These are phyloP conservation scores for Amphibolis antarctica DNA, from an alignment of 106 monocot species.

Conservation along the genomic window DNA sequence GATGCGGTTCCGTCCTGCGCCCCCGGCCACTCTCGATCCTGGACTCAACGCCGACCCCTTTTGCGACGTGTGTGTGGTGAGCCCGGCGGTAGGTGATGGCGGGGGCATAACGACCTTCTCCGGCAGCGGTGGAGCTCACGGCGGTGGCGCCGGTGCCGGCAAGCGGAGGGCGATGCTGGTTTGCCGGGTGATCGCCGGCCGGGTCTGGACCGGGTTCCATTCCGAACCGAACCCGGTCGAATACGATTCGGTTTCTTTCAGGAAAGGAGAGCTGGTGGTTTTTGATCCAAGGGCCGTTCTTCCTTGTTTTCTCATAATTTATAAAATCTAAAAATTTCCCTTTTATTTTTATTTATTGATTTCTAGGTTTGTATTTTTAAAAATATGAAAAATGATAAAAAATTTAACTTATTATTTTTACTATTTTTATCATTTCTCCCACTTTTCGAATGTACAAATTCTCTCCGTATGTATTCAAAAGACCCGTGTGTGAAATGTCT, in stretches of 20 bases:
- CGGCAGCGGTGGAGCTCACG: conserved; percentile 9
- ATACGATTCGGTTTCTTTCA: conserved; percentile 26
- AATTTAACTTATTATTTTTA: too few species aligned
- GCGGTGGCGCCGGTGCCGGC: conserved; percentile 1
- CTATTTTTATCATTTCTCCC: too few species aligned
- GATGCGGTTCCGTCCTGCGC: conserved; percentile 87
- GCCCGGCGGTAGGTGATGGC: background rate
- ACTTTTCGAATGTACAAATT: too few species aligned
- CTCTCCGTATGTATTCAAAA: too few species aligned
- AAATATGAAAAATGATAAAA: too few species aligned
- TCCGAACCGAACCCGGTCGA: background rate
- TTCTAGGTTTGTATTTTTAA: too few species aligned
- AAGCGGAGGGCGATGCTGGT: conserved; percentile 33
- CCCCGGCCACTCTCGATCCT: too few species aligned
- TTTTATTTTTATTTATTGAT: too few species aligned
- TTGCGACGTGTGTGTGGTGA: background rate
- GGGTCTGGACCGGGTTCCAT: conserved; percentile 24
- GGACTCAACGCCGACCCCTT: conserved; percentile 1
- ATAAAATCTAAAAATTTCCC: too few species aligned
- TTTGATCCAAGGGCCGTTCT: conserved; percentile 40
- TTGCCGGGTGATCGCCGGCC: conserved; percentile 57
- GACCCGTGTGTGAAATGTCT: too few species aligned
- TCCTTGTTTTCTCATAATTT: conserved; percentile 59
- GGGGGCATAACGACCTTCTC: conserved; percentile 11
- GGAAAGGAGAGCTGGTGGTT: conserved; percentile 43